These are phyloP conservation scores for Xanthoceras sorbifolium DNA, from an alignment of 345 rosid species.

Conservation along the genomic window DNA sequence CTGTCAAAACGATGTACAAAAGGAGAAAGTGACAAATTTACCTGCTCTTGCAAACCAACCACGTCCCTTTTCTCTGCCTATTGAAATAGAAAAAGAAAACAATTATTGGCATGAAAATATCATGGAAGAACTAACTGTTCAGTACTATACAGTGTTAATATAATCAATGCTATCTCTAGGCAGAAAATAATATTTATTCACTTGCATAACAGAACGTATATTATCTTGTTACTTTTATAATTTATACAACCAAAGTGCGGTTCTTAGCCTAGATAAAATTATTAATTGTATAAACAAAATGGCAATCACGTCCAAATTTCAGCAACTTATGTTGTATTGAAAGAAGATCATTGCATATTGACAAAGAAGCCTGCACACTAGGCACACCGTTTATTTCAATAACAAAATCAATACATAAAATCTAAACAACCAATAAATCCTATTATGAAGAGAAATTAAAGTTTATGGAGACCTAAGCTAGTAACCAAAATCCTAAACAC, in stretches of 20 bases:
- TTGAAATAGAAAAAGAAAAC: conserved; percentile 6
- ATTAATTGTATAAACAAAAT: background rate
- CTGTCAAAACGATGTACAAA: background rate
- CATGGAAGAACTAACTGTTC: background rate
- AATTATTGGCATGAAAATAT: conserved; percentile 8
- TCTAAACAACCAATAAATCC: background rate
- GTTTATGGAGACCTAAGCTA: background rate
- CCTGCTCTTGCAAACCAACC: conserved; percentile 57
- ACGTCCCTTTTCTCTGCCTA: conserved; percentile 41
- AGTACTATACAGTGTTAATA: background rate
- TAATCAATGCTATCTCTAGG: background rate
- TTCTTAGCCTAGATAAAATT: background rate
- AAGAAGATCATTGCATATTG: background rate
- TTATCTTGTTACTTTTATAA: background rate
- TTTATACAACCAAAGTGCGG: background rate
- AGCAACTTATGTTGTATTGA: background rate
- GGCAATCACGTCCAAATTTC: background rate
- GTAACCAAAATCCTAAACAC: background rate
- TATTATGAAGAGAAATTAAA: background rate
- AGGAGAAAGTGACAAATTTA: conserved; percentile 13
- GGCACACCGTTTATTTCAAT: background rate
- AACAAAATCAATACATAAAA: background rate
- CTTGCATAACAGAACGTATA: background rate
- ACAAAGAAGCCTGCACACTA: background rate
- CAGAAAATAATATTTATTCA: background rate